Evolutionary conservation across 495 filamentous ascomycete species (phyloP).

Genomic region (Aspergillus haitiensis): DNA sequence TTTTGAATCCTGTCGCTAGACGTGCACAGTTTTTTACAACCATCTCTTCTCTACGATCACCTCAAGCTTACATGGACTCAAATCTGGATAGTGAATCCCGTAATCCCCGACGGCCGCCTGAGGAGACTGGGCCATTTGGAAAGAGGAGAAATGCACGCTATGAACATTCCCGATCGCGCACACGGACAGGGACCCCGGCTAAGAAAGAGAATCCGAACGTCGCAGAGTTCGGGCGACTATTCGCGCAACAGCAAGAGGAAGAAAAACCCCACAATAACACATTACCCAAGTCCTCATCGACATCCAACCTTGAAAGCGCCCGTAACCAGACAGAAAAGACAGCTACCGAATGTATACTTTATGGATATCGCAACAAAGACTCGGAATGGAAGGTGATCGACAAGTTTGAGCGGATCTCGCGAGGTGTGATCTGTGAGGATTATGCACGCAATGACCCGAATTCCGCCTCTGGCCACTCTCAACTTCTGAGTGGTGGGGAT

Average conservation of each 20-base stretch:
- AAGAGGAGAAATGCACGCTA: constrained; percentile 53
- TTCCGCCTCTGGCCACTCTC: constrained; percentile 52
- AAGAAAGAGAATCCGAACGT: constrained; percentile 60
- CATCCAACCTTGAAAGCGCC: constrained; percentile 42
- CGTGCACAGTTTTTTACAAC: constrained; percentile 4
- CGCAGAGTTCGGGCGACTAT: constrained; percentile 50
- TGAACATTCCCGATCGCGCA: constrained; percentile 52
- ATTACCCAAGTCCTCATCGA: constrained; percentile 45
- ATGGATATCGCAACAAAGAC: constrained; percentile 70
- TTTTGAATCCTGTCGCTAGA: not conserved
- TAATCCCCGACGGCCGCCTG: constrained; percentile 52
- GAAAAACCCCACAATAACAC: constrained; percentile 35
- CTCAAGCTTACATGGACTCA: constrained; percentile 20
- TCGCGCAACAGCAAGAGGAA: constrained; percentile 46
- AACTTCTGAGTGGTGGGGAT: constrained; percentile 61
- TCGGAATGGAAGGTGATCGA: constrained; percentile 82
- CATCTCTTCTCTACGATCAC: constrained; percentile 15
- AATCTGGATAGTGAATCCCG: constrained; percentile 39
- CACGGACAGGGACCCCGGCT: constrained; percentile 59
- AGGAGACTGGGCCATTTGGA: constrained; percentile 66
- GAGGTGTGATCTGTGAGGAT: constrained; percentile 83
- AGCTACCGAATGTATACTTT: constrained; percentile 79
- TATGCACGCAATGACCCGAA: constrained; percentile 67
- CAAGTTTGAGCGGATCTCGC: constrained; percentile 73
- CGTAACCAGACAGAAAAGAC: constrained; percentile 53